Evolutionary conservation across 768 basidiomycete species (phyloP), one percentile per base, ranked within the genome.

Genomic region (Boletus subparvulus): DNA sequence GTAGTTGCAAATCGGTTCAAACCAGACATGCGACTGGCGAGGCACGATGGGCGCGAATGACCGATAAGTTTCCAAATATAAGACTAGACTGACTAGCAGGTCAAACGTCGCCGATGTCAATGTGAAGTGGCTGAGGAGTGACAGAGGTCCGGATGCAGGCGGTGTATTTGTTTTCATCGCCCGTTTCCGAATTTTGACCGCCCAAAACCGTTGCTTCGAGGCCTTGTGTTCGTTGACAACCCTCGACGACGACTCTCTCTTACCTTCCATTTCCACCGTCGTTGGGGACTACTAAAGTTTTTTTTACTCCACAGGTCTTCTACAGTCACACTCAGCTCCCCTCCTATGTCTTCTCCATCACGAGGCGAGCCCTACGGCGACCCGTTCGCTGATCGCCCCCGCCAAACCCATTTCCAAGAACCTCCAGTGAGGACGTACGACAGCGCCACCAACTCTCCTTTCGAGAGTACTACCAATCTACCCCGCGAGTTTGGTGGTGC

Each of bases 301-400:
- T 59, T 43, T 51, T 58, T 42, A 49, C 30, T 39, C 14, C 41
- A 32, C 51, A 64, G 61, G 61, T 48, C 28, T 10, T 51, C 33
- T 17, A 16, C 39, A 26, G 3, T 17, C 39, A 50, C 19, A 42
- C 26, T 21, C 19, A 47, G 21, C 56, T 50, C 44, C 32, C 43
- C 21, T 48, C 46, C 13, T 37, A 72, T 72, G 71, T 60, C 72
- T 42, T 67, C 65, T 48, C 56, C 68, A 6, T 57, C 73, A 52
- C 71, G 69, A 30, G 67, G 65, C 46, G 71, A 71, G 56, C 71
- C 66, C 17, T 78, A 79, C 50, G 76, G 73, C 32, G 88, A 92
- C 69, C 91, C 91, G 7, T 92, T 92, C 69, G 78, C 84, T 47
- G 89, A 92, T 74, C 78, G 83, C 21, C 80, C 83, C 53, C 83